Base-by-base conservation (phyloP, 2,329 filamentous ascomycete species). In the Phaeosphaeria sp. region DNA sequence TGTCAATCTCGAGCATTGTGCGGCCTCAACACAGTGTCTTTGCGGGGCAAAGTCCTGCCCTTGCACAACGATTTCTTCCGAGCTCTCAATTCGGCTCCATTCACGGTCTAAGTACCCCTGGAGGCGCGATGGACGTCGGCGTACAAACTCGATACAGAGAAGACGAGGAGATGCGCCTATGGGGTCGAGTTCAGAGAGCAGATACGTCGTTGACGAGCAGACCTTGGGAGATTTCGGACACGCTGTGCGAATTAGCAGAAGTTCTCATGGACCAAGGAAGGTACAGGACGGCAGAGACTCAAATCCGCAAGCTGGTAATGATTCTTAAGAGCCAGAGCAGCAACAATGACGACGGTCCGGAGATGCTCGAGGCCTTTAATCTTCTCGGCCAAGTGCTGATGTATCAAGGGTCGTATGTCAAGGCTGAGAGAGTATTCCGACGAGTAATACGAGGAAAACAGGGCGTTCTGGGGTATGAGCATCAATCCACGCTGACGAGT, bases 1-100 rank as follows among this genome's bases (percentile, higher is more conserved):
- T 56, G 17, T 66, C 63, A 62, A 41, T 68, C 22, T 56, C 65
- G 15, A 66, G 62, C 52, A 55, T 66, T 9, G 53, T 65, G 42
- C 58, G 51, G 47, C 53, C 46, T 52, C 52, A 62, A 55, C 30
- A 6, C 25, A 68, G 63, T 53, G 43, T 42, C 36, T 66, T 68
- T 36, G 27, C 52, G 18, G 56, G 62, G n/a, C 57, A 66, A 54
- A 68, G 63, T 46, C 62, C 62, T 18, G 58, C 63, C 41, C 54
- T 47, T 11, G 46, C 41, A 23, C 55, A 58, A 54, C 55, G 23
- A 42, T 42, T 47, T 57, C 61, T 62, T 57, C 48, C 53, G 57
- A n/a, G n/a, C n/a, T n/a, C n/a, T n/a, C 9, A 36, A 13, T 3
- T 15, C 11, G 13, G 30, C 30, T 36, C 13, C 11, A 11, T 36